These are phyloP conservation scores for Hordeum vulgare DNA, from an alignment of 176 grass and related monocot species.

Conservation along the genomic window MorexV3_pseudomolecules_assembly NC_058522.1:23030581-23031080, in stretches of 20 bases:
- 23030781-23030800: slow-evolving; percentile 29
- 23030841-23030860: slow-evolving; percentile 11
- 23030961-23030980: neutral
- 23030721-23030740: slow-evolving; percentile 27
- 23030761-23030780: slow-evolving; percentile 11
- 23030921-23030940: neutral
- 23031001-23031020: too few relatives aligned
- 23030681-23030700: slow-evolving; percentile 15
- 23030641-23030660: slow-evolving; percentile 30
- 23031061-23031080: neutral
- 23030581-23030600: slow-evolving; percentile 13
- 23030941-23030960: slow-evolving; percentile 1
- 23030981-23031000: neutral
- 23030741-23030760: slow-evolving; percentile 11
- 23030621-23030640: slow-evolving; percentile 49
- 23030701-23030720: slow-evolving; percentile 14
- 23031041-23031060: neutral
- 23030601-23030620: slow-evolving; percentile 47
- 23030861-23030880: neutral
- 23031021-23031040: neutral
- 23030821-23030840: neutral
- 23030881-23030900: slow-evolving; percentile 1
- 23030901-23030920: neutral
- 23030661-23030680: slow-evolving; percentile 38
- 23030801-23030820: slow-evolving; percentile 6